Evolutionary conservation across 257 asterid species (phyloP), one percentile per base, ranked within the genome.

Genomic region (Primulina eburnea): DNA sequence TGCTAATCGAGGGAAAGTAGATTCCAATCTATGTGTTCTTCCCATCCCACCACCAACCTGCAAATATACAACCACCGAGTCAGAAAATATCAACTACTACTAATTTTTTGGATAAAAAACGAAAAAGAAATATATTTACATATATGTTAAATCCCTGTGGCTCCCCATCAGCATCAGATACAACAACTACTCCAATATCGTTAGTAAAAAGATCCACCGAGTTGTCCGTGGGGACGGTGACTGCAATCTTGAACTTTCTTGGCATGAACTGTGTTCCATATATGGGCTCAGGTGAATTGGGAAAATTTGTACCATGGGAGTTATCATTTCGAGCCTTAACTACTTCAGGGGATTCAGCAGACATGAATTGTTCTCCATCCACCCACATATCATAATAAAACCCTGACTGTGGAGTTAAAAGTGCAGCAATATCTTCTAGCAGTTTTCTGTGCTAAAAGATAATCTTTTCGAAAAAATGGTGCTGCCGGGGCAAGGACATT

Each of bases 11-110:
- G 99, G 82, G 73, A 93, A 93, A 32, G 99, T 93, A 60, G 86
- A 73, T 73, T 93, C 97, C 76, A 81, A 2, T 80, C 97, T 86
- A 80, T 90, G 97, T 62, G 99, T 93, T 78, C 99, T 86, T 55
- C 99, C 99, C 97, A 93, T 90, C 56, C 99, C 99, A 82, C 99
- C 99, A 82, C 99, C 99, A 78, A 93, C 99, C 99, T 93, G 86
- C 78, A 85, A 63, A 11, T 55, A 24, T 24, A 24, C 26, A 24
- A 24, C 26, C 26, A 24, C 26, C 26, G 26, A 24, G 26, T 24
- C 26, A 24, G 26, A 24, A 24, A 24, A 24, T 24, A 24, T 24
- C 26, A 24, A 24, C 26, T 24, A 1, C 26, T 24, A 24, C 26
- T 24, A 24, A 24, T 24, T 24, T 24, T 24, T 0, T 24, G 26